Percentiles rank a stretch among this genome's conserved stretches.
These are phyloP conservation scores for Yamadazyma diddensiae DNA, from an alignment of 1,139 yeast genomes.

Conservation along the genomic window DNA sequence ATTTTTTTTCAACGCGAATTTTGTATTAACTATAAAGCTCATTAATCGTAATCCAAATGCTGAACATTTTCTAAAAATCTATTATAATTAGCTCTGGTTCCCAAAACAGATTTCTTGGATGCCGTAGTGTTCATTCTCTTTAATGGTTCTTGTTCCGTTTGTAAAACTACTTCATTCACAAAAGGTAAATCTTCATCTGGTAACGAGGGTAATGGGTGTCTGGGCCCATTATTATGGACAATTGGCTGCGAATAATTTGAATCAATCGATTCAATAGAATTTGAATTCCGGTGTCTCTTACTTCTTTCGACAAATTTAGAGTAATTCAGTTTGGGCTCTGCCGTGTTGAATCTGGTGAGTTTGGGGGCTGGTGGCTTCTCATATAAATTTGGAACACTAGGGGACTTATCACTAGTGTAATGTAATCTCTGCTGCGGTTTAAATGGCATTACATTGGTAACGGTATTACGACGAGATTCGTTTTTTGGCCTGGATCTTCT, in stretches of 20 bases:
- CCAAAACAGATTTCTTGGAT: conserved; percentile 38
- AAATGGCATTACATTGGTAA: conserved; percentile 25
- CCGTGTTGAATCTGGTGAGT: conserved; percentile 12
- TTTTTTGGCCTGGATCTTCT: conserved; percentile 4
- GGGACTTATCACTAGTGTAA: conserved; percentile 8
- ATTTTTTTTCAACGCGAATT: conserved; percentile 3
- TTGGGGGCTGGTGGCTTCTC: conserved; percentile 11
- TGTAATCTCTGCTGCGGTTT: conserved; percentile 14
- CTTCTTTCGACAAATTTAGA: conserved; percentile 14
- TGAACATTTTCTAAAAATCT: conserved; percentile 35
- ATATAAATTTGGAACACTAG: conserved; percentile 19
- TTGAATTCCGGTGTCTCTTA: conserved; percentile 9
- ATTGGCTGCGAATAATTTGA: conserved; percentile 6
- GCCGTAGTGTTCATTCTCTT: conserved; percentile 30
- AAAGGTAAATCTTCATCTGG: conserved; percentile 36
- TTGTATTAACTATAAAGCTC: not conserved
- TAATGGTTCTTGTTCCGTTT: conserved; percentile 12
- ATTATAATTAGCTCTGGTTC: conserved; percentile 40
- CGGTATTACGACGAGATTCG: conserved; percentile 17
- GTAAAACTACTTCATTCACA: conserved; percentile 35
- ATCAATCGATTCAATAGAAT: conserved; percentile 14
- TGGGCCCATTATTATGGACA: not conserved
- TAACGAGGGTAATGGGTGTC: conserved; percentile 13
- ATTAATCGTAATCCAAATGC: conserved; percentile 13
- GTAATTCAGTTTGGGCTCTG: conserved; percentile 15